phyloP scores from a whole-genome alignment of 2,329 filamentous ascomycete species.

The Parascedosporium putredinis region DNA sequence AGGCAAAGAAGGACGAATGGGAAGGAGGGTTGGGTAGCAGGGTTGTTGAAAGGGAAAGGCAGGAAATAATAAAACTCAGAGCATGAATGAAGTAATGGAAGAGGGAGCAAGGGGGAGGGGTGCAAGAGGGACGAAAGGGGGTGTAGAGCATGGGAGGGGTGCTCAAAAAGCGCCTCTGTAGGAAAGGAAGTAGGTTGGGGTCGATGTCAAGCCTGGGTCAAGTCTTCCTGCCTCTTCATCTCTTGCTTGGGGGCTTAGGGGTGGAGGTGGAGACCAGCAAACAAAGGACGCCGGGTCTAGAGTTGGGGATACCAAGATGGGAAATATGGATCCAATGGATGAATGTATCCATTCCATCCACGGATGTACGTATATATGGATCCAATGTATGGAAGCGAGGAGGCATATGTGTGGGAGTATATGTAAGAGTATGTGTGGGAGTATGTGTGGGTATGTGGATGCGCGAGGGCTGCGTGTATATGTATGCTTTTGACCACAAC shows the following conservation, averaged over 20 bases:
- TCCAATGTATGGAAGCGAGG: no score
- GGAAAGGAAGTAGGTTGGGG: not conserved
- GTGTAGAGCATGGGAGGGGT: not conserved
- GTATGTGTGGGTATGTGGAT: not conserved
- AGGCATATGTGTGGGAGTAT: no score
- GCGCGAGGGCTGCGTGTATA: not conserved
- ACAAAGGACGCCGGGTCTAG: not conserved
- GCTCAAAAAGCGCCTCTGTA: not conserved
- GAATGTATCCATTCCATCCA: no score
- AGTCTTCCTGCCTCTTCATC: not conserved
- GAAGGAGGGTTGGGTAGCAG: not conserved
- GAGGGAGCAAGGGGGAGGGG: not conserved
- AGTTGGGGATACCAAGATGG: not conserved
- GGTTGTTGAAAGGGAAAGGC: not conserved
- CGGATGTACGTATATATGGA: no score
- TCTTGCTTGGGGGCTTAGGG: conserved; percentile 1
- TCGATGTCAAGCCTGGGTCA: not conserved
- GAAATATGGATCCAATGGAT: no score
- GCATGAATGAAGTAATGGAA: no score
- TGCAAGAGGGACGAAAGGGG: not conserved
- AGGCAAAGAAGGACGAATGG: not conserved
- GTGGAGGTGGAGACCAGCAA: conserved; percentile 3
- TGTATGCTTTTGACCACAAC: no score
- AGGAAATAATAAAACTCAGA: not conserved
- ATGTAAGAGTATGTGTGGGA: no score